These are phyloP conservation scores for Candida gigantensis DNA, from an alignment of 1,139 yeast genomes.

Conservation along the genomic window DNA sequence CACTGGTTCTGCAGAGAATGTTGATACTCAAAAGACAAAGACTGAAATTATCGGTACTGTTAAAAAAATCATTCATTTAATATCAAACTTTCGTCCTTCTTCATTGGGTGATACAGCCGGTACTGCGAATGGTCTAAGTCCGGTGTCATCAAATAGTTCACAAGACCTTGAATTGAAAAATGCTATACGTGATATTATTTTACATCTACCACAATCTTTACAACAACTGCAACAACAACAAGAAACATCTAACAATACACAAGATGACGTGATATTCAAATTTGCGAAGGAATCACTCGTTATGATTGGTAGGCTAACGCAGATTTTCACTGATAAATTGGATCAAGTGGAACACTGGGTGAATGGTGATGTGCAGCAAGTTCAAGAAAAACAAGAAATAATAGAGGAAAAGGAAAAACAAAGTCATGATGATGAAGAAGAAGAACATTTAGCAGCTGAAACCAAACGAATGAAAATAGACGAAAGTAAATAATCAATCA, in stretches of 20 bases:
- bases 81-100: constrained; percentile 88
- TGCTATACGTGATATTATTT: constrained; percentile 76
- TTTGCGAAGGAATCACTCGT: constrained; percentile 89
- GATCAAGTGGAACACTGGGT: constrained; percentile 86
- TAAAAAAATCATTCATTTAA: constrained; percentile 80
- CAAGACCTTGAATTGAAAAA: constrained; percentile 45
- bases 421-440: constrained; percentile 6
- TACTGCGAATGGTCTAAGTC: constrained; percentile 18
- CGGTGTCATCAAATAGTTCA: constrained; percentile 15
- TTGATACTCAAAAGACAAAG: constrained; percentile 49
- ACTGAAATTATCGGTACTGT: constrained; percentile 87
- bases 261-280: constrained; percentile 66
- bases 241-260: constrained; percentile 12
- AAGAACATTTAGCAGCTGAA: constrained; percentile 12
- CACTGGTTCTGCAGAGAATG: neutral
- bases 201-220: constrained; percentile 61
- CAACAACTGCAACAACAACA: constrained; percentile 21
- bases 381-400: constrained; percentile 12
- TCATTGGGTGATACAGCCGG: constrained; percentile 23
- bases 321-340: constrained; percentile 80
- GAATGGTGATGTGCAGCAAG: constrained; percentile 50
- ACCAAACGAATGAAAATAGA: constrained; percentile 17
- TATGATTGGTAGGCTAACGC: constrained; percentile 80
- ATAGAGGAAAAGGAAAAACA: constrained; percentile 3
- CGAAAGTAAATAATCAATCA: constrained; percentile 6